Conservation (phyloP, 2,329 filamentous ascomycete genomes). For the Microsporum canis region DNA sequence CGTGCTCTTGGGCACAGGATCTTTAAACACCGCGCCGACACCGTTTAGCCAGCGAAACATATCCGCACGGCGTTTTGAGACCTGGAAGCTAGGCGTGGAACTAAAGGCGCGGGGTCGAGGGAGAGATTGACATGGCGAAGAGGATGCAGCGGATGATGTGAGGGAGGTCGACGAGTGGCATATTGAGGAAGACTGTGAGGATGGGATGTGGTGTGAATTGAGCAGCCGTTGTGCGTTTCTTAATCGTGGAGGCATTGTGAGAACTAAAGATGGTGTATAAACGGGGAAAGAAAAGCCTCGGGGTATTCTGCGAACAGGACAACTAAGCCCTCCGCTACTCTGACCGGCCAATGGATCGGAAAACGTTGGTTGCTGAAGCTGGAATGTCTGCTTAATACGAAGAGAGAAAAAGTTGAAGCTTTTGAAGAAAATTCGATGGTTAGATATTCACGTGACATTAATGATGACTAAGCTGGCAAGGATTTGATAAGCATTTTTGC, state of each 20-base stretch:
- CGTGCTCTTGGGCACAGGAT: constrained; percentile 40
- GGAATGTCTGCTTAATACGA: neutral
- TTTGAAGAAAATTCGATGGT: neutral
- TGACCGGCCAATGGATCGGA: neutral
- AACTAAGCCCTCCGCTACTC: neutral
- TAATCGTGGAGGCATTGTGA: constrained; percentile 32
- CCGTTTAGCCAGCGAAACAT: constrained; percentile 43
- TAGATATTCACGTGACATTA: neutral
- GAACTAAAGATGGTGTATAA: neutral
- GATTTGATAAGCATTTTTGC: neutral
- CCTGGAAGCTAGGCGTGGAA: constrained; percentile 5
- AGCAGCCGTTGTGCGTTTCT: constrained; percentile 24
- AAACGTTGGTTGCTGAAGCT: neutral
- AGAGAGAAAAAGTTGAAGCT: neutral
- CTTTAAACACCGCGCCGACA: constrained; percentile 39
- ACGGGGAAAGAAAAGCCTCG: neutral
- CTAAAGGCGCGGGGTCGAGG: constrained; percentile 8
- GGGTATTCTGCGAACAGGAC: neutral
- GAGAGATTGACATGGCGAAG: constrained; percentile 11
- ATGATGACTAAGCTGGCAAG: neutral
- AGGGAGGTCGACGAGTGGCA: constrained; percentile 6
- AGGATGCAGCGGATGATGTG: constrained; percentile 10
- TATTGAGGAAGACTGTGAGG: constrained; percentile 23
- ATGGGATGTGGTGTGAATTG: constrained; percentile 15
- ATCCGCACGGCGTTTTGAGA: constrained; percentile 34